Evolutionary conservation across 306 rosid species (phyloP).

Genomic region (Cicer judaicum): DNA sequence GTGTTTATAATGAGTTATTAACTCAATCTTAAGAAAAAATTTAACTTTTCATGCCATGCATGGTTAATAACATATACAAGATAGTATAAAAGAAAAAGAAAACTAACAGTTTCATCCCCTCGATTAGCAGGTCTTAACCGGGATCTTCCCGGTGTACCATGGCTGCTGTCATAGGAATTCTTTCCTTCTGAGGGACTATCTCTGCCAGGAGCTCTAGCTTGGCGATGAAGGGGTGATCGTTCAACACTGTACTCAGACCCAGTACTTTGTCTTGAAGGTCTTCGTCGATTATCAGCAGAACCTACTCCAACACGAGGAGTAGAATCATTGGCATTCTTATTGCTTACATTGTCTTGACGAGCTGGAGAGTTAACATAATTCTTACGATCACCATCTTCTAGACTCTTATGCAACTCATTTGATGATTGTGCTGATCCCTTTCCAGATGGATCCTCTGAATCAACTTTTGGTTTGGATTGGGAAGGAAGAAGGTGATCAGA

Average conservation of each 20-base stretch:
- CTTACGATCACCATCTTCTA: conserved; percentile 66
- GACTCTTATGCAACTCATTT: conserved; percentile 55
- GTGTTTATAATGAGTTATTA: too few species aligned
- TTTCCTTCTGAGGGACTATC: conserved; percentile 77
- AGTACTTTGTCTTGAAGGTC: conserved; percentile 57
- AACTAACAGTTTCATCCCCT: conserved; percentile 72
- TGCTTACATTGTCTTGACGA: conserved; percentile 54
- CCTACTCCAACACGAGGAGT: conserved; percentile 47
- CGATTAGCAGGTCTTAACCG: conserved; percentile 64
- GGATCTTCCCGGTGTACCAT: conserved; percentile 80
- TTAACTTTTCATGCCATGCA: conserved; percentile 20
- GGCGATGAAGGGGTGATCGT: conserved; percentile 87
- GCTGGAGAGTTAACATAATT: conserved; percentile 65
- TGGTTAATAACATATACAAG: neutral
- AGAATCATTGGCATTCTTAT: conserved; percentile 52
- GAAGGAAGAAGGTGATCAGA: conserved; percentile 55
- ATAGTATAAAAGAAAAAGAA: conserved; percentile 48
- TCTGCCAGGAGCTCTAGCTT: conserved; percentile 65
- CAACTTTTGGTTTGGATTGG: conserved; percentile 48
- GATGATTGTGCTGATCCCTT: conserved; percentile 49
- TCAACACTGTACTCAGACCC: conserved; percentile 77
- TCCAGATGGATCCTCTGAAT: conserved; percentile 46
- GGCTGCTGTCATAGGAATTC: conserved; percentile 65
- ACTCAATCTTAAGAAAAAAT: neutral
- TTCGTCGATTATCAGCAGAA: conserved; percentile 65